Base-by-base conservation (phyloP, 2,329 filamentous ascomycete genomes). In the Pseudogymnoascus sp. region DNA sequence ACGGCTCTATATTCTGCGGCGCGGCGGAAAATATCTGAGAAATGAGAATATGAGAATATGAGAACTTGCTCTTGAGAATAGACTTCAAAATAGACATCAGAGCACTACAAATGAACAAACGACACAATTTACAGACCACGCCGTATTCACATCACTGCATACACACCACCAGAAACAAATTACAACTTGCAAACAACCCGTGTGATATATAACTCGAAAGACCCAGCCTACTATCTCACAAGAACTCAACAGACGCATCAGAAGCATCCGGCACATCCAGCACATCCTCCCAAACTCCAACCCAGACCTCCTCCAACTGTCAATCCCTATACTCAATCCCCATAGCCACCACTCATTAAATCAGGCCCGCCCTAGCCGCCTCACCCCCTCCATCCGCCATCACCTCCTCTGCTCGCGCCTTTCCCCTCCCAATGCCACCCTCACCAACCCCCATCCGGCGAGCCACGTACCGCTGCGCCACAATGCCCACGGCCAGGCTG, bases 361-460 rank as follows among this genome's bases (percentile, higher is more conserved):
- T 55, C 49, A 55, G 28, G 9, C 83, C 83, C n/a, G 84, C 84
- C 62, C 84, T 74, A 0, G 84, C 84, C 18, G 80, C 82, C 73
- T 87, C 84, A 43, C 83, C 83, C 4, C 78, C 84, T 5, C 82
- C 81, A 55, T 84, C 82, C 64, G 80, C 76, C 2, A 87, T 70
- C 0, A 87, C 72, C 21, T 81, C 79, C 67, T 87, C 83, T 66
- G 82, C 77, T 68, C 78, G 80, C 69, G 81, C 88, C 71, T 86
- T 88, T 9, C 84, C 84, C 74, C 81, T 82, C 21, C 83, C 84
- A 43, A 85, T 76, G 4, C 81, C 80, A 9, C 90, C 89, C 75
- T 96, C 91, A 11, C 93, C 93, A 8, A 99, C 93, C 11, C 95
- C 93, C 95, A 99, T 99, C 63, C 95, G 82, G 65, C 90, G 85